Evolutionary conservation across 2,329 filamentous ascomycete species (phyloP).

Genomic region (Fusarium liriodendri): DNA sequence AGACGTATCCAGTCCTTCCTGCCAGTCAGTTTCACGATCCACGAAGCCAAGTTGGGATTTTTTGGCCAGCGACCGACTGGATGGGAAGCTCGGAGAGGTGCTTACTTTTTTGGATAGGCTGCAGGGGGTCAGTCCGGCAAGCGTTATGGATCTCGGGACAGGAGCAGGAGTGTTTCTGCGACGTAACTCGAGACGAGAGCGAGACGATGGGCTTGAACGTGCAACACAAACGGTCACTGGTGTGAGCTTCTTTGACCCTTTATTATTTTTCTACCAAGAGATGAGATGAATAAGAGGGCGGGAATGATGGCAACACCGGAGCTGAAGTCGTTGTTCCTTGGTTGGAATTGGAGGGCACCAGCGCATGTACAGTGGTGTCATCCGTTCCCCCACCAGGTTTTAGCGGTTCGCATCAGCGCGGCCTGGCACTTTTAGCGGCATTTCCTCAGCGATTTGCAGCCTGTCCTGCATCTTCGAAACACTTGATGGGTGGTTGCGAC

Average conservation of each 20-base stretch:
- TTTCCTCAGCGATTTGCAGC: conserved; percentile 22
- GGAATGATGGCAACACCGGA: conserved; percentile 3
- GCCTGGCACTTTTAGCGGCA: conserved; percentile 17
- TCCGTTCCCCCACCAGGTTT: conserved; percentile 29
- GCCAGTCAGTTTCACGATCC: conserved; percentile 23
- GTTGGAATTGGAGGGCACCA: conserved; percentile 27
- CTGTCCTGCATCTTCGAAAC: conserved; percentile 33
- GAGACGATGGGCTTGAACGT: conserved; percentile 24
- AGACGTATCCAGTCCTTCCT: conserved; percentile 18
- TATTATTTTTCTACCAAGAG: conserved; percentile 2
- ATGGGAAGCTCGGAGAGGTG: conserved; percentile 20
- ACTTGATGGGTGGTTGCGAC: conserved; percentile 32
- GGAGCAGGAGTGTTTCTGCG: conserved; percentile 30
- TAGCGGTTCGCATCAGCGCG: conserved; percentile 10
- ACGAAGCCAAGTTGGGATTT: conserved; percentile 23
- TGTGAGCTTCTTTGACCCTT: conserved; percentile 27
- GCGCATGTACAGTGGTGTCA: conserved; percentile 36
- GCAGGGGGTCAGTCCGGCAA: conserved; percentile 27
- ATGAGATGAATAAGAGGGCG: neutral
- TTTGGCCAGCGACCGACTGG: conserved; percentile 8
- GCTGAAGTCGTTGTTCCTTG: conserved; percentile 26
- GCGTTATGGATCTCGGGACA: conserved; percentile 19
- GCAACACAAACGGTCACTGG: neutral
- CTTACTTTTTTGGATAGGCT: conserved; percentile 16
- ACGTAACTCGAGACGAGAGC: conserved; percentile 24